A percentile compares a stretch with the other conserved stretches of the same genome.
Conservation (phyloP, 129 eudicot species). For the Artemisia annua region DNA sequence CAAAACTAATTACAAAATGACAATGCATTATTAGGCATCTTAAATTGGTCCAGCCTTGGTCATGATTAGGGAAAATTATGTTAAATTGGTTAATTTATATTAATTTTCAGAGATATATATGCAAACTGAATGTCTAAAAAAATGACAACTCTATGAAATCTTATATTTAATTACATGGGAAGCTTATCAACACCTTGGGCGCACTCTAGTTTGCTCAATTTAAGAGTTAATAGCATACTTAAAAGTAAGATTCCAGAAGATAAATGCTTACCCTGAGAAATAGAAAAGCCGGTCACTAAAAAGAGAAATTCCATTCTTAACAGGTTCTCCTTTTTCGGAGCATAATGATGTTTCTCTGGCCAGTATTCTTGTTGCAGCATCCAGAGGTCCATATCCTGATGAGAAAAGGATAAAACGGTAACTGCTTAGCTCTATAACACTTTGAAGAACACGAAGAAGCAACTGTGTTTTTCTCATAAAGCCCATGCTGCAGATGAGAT, state of each 20-base stretch:
- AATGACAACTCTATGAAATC: too few relatives aligned
- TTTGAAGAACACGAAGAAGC: constrained; percentile 59
- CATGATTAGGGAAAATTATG: too few relatives aligned
- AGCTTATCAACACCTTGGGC: neutral
- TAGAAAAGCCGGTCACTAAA: constrained; percentile 61
- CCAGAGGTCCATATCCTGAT: constrained; percentile 80
- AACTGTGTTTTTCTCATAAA: constrained; percentile 62
- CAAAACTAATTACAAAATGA: constrained; percentile 36
- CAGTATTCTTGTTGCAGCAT: constrained; percentile 48
- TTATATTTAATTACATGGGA: too few relatives aligned
- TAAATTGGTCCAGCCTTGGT: too few relatives aligned
- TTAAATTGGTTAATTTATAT: too few relatives aligned
- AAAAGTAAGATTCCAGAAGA: neutral
- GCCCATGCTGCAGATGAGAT: constrained; percentile 67
- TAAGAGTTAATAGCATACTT: neutral
- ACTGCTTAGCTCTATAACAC: constrained; percentile 38
- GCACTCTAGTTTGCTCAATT: neutral
- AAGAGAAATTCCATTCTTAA: constrained; percentile 44
- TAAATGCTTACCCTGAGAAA: constrained; percentile 74
- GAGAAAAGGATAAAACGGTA: constrained; percentile 72
- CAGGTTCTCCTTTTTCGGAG: constrained; percentile 35
- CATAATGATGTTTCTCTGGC: constrained; percentile 46
- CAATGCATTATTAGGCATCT: constrained; percentile 13
- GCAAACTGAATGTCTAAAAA: too few relatives aligned
- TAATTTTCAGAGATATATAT: too few relatives aligned